A percentile compares a stretch with the other conserved stretches of the same genome.
These are phyloP conservation scores for Hevea brasiliensis DNA, from an alignment of 345 rosid genomes.

Conservation along the genomic window DNA sequence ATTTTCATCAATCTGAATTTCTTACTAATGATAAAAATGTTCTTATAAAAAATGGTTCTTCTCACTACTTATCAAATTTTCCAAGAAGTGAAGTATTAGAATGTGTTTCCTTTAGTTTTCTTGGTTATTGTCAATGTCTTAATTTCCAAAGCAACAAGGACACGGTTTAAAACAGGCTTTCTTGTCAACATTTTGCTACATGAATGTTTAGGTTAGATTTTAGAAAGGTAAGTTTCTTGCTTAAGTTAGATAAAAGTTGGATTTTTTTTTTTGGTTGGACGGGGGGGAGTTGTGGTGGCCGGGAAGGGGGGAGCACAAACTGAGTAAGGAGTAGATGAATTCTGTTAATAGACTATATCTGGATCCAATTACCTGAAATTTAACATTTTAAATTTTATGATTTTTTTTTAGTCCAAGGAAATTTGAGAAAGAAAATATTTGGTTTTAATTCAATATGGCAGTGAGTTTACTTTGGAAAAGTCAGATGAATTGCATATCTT, in stretches of 20 bases:
- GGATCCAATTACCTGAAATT: background rate
- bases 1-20: background rate
- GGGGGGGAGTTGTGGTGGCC: too few relatives aligned
- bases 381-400: background rate
- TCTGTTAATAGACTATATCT: background rate
- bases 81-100: background rate
- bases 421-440: too few relatives aligned
- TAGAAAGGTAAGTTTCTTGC: too few relatives aligned
- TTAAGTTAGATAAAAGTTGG: too few relatives aligned
- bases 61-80: background rate
- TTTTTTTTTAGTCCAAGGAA: too few relatives aligned
- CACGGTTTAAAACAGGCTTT: background rate
- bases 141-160: background rate
- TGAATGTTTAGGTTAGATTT: too few relatives aligned
- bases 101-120: background rate
- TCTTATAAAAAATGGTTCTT: background rate
- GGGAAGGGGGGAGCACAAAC: constrained; percentile 1
- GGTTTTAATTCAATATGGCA: too few relatives aligned
- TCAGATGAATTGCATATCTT: too few relatives aligned
- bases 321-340: background rate
- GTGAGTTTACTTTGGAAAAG: too few relatives aligned
- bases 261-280: too few relatives aligned
- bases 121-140: background rate
- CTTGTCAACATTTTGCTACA: background rate
- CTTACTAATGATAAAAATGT: background rate